A percentile compares a stretch with the other conserved stretches of the same genome.
Conservation (phyloP, 2,329 filamentous ascomycete species). For the Arthrobotrys iridis region DNA sequence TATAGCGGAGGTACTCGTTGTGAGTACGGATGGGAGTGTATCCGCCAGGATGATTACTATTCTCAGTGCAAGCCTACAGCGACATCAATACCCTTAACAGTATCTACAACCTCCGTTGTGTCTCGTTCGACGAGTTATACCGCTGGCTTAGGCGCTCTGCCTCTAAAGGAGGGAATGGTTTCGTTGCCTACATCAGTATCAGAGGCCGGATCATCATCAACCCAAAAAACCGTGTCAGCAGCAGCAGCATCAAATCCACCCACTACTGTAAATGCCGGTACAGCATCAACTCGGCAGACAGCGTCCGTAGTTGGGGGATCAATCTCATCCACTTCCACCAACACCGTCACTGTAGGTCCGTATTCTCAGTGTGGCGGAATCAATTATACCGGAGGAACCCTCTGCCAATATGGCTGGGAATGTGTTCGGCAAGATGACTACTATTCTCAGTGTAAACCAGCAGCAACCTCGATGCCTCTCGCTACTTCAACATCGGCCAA, state of each 20-base stretch:
- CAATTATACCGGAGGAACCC: background rate
- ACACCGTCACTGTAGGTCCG: background rate
- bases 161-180: constrained; percentile 29
- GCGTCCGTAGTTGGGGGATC: background rate
- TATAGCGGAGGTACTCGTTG: constrained; percentile 54
- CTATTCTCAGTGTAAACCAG: constrained; percentile 34
- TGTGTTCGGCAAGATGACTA: constrained; percentile 12
- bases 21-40: constrained; percentile 32
- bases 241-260: background rate
- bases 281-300: background rate
- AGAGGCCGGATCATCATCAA: background rate
- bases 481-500: background rate
- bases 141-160: background rate
- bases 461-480: background rate
- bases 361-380: constrained; percentile 36
- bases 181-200: background rate
- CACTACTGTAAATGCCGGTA: background rate
- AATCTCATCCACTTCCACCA: background rate
- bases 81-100: background rate
- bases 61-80: constrained; percentile 3
- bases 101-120: constrained; percentile 46
- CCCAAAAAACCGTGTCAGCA: background rate
- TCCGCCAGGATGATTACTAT: background rate
- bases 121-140: constrained; percentile 53
- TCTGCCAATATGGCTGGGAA: constrained; percentile 7